Evolutionary conservation across 768 basidiomycete genomes (phyloP).

Genomic region (Hygrophorus pudorinus): DNA sequence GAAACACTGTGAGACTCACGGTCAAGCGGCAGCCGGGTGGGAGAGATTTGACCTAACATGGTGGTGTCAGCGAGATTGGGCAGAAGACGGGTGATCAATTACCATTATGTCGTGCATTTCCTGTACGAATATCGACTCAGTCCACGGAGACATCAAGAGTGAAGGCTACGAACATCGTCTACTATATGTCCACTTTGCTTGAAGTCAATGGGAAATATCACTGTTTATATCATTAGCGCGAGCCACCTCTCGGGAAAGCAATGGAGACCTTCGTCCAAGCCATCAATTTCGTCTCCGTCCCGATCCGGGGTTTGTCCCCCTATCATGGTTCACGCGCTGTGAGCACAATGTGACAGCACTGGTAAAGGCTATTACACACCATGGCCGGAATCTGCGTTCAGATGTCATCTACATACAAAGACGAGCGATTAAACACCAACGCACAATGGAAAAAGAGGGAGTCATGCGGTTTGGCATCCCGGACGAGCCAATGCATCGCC

Average conservation of each 20-base stretch:
- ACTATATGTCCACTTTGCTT: conserved; percentile 67
- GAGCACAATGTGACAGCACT: background rate
- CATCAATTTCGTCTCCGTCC: conserved; percentile 73
- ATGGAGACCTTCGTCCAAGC: conserved; percentile 61
- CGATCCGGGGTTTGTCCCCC: conserved; percentile 83
- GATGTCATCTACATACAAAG: too few relatives aligned
- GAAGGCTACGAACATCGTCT: conserved; percentile 39
- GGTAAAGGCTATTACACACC: background rate
- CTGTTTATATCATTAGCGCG: conserved; percentile 20
- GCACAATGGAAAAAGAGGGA: conserved; percentile 70
- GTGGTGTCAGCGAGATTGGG: background rate
- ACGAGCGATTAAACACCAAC: background rate
- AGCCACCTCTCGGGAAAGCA: background rate
- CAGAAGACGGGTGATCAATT: background rate
- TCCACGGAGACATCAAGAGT: background rate
- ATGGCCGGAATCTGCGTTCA: background rate
- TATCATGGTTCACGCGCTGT: conserved; percentile 71
- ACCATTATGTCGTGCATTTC: conserved; percentile 44
- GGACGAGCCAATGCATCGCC: conserved; percentile 53
- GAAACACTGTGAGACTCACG: conserved; percentile 20
- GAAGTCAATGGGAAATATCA: conserved; percentile 87
- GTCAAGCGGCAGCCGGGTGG: conserved; percentile 43
- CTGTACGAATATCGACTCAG: conserved; percentile 15
- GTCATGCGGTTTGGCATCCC: conserved; percentile 57
- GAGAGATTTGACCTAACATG: conserved; percentile 31